Percentiles rank a stretch among this genome's conserved stretches.
Conservation (phyloP, 768 basidiomycete species). For the Fistulinella prunicolor region DNA sequence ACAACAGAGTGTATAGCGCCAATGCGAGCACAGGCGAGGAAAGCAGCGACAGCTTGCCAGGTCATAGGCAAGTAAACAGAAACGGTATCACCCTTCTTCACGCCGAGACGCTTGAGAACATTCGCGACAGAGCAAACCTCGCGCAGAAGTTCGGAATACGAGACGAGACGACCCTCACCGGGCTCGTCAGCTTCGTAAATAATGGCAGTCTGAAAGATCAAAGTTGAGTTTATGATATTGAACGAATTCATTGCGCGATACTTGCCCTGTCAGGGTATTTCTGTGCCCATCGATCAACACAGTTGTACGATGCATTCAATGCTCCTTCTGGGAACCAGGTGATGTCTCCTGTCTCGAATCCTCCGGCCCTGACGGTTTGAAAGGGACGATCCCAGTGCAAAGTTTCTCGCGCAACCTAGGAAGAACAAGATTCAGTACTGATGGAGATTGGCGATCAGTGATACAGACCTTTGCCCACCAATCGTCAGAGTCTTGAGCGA, state of each 20-base stretch:
- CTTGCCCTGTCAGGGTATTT: slow-evolving; percentile 76
- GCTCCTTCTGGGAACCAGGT: slow-evolving; percentile 96
- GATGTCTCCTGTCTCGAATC: slow-evolving; percentile 83
- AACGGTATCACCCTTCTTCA: slow-evolving; percentile 94
- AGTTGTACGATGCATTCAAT: slow-evolving; percentile 94
- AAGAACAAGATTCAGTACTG: not conserved
- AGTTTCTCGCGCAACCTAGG: slow-evolving; percentile 65
- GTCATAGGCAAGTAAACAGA: slow-evolving; percentile 93
- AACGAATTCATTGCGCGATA: too few relatives aligned
- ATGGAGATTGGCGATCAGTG: not conserved
- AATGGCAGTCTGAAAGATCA: slow-evolving; percentile 69
- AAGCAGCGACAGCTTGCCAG: slow-evolving; percentile 93
- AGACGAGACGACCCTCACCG: slow-evolving; percentile 68
- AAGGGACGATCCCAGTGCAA: slow-evolving; percentile 90
- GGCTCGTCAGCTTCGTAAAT: slow-evolving; percentile 99
- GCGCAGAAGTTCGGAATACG: slow-evolving; percentile 81
- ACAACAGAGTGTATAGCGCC: slow-evolving; percentile 97
- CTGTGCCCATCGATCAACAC: slow-evolving; percentile 95
- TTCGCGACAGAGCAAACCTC: slow-evolving; percentile 91
- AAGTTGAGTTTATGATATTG: not conserved
- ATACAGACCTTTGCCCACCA: slow-evolving; percentile 83
- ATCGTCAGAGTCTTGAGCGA: slow-evolving; percentile 73
- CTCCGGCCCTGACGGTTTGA: slow-evolving; percentile 78
- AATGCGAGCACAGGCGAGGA: slow-evolving; percentile 96
- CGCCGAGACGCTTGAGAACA: slow-evolving; percentile 82